Conservation (phyloP, 768 basidiomycete genomes). For the Leccinellum luteum region DNA sequence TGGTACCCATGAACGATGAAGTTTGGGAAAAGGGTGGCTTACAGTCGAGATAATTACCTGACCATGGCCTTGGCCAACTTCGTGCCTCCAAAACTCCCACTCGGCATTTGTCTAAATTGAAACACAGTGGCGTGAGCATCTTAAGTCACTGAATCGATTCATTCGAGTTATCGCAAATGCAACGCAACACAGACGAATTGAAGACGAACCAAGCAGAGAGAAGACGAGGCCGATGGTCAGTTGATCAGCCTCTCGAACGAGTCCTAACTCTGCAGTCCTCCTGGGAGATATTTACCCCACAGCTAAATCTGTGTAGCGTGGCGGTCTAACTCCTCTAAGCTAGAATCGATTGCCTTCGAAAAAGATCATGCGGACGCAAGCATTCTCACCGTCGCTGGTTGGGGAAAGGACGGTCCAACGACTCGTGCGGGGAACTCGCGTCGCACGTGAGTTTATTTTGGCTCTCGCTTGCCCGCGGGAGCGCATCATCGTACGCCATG, state of each 20-base stretch:
- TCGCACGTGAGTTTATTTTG: not conserved
- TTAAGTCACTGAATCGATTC: not conserved
- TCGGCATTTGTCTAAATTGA: not conserved
- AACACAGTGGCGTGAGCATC: not conserved
- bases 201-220: not conserved
- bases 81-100: not conserved
- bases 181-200: not conserved
- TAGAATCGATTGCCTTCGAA: not conserved
- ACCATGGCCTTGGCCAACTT: not conserved
- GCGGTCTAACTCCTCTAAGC: not conserved
- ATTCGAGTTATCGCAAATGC: not conserved
- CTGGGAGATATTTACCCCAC: not conserved
- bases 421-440: not conserved
- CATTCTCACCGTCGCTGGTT: not conserved
- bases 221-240: not conserved
- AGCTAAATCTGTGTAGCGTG: not conserved
- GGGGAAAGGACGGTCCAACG: not conserved
- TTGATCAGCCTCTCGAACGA: not conserved
- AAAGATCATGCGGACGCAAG: not conserved
- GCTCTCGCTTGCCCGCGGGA: not conserved
- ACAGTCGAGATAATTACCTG: not conserved
- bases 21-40: not conserved
- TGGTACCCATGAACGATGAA: slow-evolving; percentile 6
- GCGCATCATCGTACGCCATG: not conserved
- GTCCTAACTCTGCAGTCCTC: not conserved